These are phyloP conservation scores for Zymoseptoria brevis DNA, from an alignment of 2,329 filamentous ascomycete species.

Conservation along the genomic window DNA sequence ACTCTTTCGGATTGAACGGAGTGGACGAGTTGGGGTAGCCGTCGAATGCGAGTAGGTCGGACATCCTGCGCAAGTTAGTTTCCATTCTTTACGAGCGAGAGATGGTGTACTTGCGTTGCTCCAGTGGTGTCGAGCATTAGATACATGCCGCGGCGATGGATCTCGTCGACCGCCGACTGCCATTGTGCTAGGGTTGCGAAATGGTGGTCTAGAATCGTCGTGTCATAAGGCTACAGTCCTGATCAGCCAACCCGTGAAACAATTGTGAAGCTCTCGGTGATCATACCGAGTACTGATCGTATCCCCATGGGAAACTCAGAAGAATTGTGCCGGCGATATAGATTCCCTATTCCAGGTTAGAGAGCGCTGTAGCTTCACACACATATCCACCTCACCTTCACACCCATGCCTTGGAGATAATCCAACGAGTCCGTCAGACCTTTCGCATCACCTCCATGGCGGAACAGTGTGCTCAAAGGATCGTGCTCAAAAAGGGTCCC, in stretches of 20 bases:
- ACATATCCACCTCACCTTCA: slow-evolving; percentile 21
- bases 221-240: slow-evolving; percentile 37
- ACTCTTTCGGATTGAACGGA: slow-evolving; percentile 46
- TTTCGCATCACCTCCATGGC: slow-evolving; percentile 51
- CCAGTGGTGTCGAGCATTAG: slow-evolving; percentile 57
- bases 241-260: background rate
- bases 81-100: background rate
- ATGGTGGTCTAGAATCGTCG: slow-evolving; percentile 54
- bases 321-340: slow-evolving; percentile 56
- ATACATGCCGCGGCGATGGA: slow-evolving; percentile 54
- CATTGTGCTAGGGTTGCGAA: slow-evolving; percentile 50
- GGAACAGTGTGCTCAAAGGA: slow-evolving; percentile 50
- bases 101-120: slow-evolving; percentile 36
- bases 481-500: slow-evolving; percentile 55
- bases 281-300: slow-evolving; percentile 44
- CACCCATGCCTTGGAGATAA: slow-evolving; percentile 56
- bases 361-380: background rate
- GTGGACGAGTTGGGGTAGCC: slow-evolving; percentile 50
- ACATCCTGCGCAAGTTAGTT: slow-evolving; percentile 32
- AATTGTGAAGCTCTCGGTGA: background rate
- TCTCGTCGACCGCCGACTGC: slow-evolving; percentile 49
- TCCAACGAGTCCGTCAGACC: slow-evolving; percentile 53
- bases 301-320: slow-evolving; percentile 55
- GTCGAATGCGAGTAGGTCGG: slow-evolving; percentile 53
- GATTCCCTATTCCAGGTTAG: slow-evolving; percentile 36